Base-by-base conservation (phyloP, 2,329 filamentous ascomycete genomes). In the Fulvia fulva region DNA sequence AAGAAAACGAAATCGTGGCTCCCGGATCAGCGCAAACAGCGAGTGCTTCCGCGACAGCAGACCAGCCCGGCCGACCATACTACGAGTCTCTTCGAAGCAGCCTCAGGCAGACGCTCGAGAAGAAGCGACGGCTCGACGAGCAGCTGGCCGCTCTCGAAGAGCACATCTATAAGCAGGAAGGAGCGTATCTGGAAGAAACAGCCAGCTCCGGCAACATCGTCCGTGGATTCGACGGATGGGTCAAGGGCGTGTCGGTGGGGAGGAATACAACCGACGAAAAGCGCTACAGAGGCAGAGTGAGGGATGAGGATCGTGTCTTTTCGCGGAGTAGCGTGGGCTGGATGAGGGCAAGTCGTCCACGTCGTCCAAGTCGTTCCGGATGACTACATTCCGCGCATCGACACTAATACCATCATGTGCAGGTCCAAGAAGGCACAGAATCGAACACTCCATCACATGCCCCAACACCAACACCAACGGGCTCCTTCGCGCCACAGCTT, bases 201-300 rank as follows among this genome's bases (percentile, higher is more conserved):
- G 87, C 87, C 14, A 85, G 81, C 67, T 83, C 84, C 21, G 94
- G 94, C 46, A 99, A 99, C 77, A 97, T 99, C 71, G 93, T 99
- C 73, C 91, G 90, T 51, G 94, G 94, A 22, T 99, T 99, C 74
- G 94, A 99, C 74, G 95, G 91, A 72, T 99, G 97, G 77, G 95
- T 96, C 80, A 99, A 99, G 75, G 92, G 82, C 3, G 81, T 86
- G 11, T 80, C 84, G 65, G 80, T 77, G 3, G 75, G 74, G 26
- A 47, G 75, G 71, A 56, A 74, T 69, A 34, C 69, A 65, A 59
- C 71, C 84, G 70, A 83, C 86, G 71, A 86, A 86, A 73, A 88
- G 68, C 85, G 89, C 68, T 84, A 88, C 73, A 80, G 77, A 60
- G 77, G 82, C 23, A 83, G 83, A 5, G 78, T 87, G 51, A 81